phyloP scores from a whole-genome alignment of 202 grass and related monocot species.

The Hordeum pubiflorum region DNA sequence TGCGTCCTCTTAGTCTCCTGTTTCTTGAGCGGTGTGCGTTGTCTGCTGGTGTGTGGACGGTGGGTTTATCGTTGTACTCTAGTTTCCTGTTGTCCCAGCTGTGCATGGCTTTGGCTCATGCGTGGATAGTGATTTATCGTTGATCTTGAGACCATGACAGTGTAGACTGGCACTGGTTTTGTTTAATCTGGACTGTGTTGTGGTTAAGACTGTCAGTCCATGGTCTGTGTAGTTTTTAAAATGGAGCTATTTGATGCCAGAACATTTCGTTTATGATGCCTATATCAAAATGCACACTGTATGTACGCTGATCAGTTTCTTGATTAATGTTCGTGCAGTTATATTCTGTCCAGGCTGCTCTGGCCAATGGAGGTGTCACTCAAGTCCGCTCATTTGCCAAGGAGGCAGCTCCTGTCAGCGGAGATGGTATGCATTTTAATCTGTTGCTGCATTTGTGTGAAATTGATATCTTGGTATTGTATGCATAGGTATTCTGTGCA shows the following conservation, averaged over 20 bases:
- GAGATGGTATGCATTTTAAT: conserved; percentile 53
- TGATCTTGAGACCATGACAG: not conserved
- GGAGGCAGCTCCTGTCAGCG: conserved; percentile 49
- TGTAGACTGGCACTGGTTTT: not conserved
- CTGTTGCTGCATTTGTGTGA: not conserved
- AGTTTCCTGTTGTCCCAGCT: not conserved
- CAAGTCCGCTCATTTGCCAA: conserved; percentile 62
- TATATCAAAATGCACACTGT: not conserved
- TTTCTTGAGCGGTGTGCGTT: not conserved
- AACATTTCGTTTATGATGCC: not conserved
- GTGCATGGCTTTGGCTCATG: not conserved
- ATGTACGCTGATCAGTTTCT: not conserved
- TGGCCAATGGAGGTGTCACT: conserved; percentile 37
- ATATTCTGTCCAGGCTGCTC: conserved; percentile 54
- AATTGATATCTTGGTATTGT: not conserved
- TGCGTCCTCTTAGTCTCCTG: not conserved
- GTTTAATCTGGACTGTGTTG: not conserved
- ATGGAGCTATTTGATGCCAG: not conserved
- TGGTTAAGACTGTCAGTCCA: not conserved
- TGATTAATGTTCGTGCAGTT: conserved; percentile 35
- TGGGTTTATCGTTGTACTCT: not conserved
- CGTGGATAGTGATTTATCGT: not conserved
- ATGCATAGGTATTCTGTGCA: not conserved
- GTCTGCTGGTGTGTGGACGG: not conserved
- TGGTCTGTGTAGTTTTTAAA: not conserved